Base-by-base conservation (phyloP, 768 basidiomycete genomes). In the Leccinum aurantiacum region DNA sequence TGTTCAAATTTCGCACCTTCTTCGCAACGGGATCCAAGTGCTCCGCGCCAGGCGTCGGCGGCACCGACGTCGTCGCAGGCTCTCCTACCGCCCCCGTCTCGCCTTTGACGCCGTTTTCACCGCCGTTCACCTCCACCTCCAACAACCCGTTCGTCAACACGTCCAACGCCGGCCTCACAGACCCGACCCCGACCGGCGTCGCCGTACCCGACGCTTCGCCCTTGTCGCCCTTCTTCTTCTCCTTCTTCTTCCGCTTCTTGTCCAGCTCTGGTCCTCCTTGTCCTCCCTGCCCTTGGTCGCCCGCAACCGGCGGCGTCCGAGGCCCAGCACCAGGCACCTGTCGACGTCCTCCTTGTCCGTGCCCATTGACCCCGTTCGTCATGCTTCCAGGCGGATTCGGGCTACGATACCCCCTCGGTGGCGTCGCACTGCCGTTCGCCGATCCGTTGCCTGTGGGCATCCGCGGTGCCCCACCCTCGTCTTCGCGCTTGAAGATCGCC, bases 1-100 rank as follows among this genome's bases (percentile, higher is more conserved):
- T 99, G 72, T 85, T 92, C 74, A 99, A 69, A 73, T 97, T 98
- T 67, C 97, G 82, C 52, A 90, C 84, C 82, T 96, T 98, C 86
- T 98, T 99, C 52, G 91, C 90, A 50, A 80, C 73, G 4, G 91
- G 84, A 71, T 97, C 95, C 59, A 91, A 75, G n/a, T 78, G 78
- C 17, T 87, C 88, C 22, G 72, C 75, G 2, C 80, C 83, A 37
- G 89, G 82, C 25, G 84, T 86, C 1, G 78, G 73, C 11, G 86
- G 84, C 25, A 81, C 77, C 9, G 78, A 74, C 4, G 56, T 31
- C 48, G 54, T 52, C 7, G 46, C 41, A 29, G 59, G 49, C 14
- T 68, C 63, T 1, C n/a, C 54, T 0, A 10, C 58, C 29, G 19
- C 65, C 35, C 3, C 59, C 35, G 25, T n/a, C 6, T 25, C 48